Evolutionary conservation across 1,139 yeast species (phyloP).

Genomic region (Suhomyces panamericanus): DNA sequence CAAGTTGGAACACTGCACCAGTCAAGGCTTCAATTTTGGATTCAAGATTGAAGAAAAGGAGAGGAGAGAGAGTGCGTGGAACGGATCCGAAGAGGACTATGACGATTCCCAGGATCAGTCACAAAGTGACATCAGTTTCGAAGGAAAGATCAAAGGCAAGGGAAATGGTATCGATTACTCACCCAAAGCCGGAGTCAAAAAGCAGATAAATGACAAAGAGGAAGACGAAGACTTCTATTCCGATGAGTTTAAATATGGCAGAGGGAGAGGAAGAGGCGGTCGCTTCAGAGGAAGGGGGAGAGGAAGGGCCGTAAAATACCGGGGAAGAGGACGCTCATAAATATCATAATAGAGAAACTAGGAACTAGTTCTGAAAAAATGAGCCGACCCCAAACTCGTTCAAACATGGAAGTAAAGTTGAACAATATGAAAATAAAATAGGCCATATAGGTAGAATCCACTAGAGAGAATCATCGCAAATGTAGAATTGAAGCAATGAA

Average conservation of each 20-base stretch:
- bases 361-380: neutral
- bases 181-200: slow-evolving; percentile 16
- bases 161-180: slow-evolving; percentile 17
- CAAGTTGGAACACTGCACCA: slow-evolving; percentile 30
- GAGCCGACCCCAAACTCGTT: neutral
- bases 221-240: slow-evolving; percentile 14
- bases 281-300: slow-evolving; percentile 12
- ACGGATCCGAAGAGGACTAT: slow-evolving; percentile 7
- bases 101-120: slow-evolving; percentile 12
- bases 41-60: slow-evolving; percentile 22
- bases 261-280: slow-evolving; percentile 22
- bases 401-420: too few species aligned
- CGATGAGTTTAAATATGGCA: slow-evolving; percentile 16
- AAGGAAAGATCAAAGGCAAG: slow-evolving; percentile 1
- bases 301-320: neutral
- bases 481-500: neutral
- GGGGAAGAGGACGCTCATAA: slow-evolving; percentile 3
- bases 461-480: neutral
- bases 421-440: too few species aligned
- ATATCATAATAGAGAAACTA: too few species aligned
- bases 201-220: slow-evolving; percentile 10
- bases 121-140: slow-evolving; percentile 5
- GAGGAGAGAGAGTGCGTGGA: slow-evolving; percentile 1
- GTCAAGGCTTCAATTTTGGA: slow-evolving; percentile 38
- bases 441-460: too few species aligned